Evolutionary conservation across 768 basidiomycete genomes (phyloP).

Genomic region (Naganishia randhawae): DNA sequence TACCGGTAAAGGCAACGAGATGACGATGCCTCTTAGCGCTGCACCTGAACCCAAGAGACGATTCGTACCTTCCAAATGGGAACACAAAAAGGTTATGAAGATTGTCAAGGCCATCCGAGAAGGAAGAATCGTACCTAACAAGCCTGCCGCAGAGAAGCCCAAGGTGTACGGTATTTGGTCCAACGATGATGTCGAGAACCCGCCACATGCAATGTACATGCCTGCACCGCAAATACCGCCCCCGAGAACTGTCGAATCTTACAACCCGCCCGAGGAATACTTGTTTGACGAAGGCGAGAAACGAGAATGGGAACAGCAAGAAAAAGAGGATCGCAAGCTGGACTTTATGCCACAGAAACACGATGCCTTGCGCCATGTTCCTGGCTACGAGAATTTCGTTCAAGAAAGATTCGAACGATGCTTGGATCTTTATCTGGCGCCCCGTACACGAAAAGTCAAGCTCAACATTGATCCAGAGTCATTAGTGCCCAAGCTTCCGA

Average conservation of each 20-base stretch:
- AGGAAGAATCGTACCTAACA: slow-evolving; percentile 86
- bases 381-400: slow-evolving; percentile 85
- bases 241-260: slow-evolving; percentile 92
- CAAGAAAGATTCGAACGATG: slow-evolving; percentile 90
- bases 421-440: slow-evolving; percentile 93
- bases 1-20: slow-evolving; percentile 90
- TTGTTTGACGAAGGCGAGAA: slow-evolving; percentile 78
- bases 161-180: slow-evolving; percentile 85
- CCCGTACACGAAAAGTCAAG: slow-evolving; percentile 68
- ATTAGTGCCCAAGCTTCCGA: slow-evolving; percentile 89
- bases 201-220: slow-evolving; percentile 78
- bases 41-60: slow-evolving; percentile 93
- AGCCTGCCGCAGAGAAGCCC: slow-evolving; percentile 67
- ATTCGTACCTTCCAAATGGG: slow-evolving; percentile 98
- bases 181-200: slow-evolving; percentile 56
- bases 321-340: slow-evolving; percentile 82
- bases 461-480: slow-evolving; percentile 88
- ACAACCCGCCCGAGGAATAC: slow-evolving; percentile 97
- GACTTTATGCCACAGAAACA: slow-evolving; percentile 87
- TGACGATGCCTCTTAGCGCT: slow-evolving; percentile 84
- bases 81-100: slow-evolving; percentile 99
- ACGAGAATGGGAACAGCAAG: slow-evolving; percentile 73
- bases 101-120: slow-evolving; percentile 96
- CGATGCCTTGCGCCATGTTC: slow-evolving; percentile 77
- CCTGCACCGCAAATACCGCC: slow-evolving; percentile 86